Evolutionary conservation across 192 early-diverging fungal species (phyloP), one percentile per base, ranked within the genome.

Genomic region (Entophlyctis luteolus): DNA sequence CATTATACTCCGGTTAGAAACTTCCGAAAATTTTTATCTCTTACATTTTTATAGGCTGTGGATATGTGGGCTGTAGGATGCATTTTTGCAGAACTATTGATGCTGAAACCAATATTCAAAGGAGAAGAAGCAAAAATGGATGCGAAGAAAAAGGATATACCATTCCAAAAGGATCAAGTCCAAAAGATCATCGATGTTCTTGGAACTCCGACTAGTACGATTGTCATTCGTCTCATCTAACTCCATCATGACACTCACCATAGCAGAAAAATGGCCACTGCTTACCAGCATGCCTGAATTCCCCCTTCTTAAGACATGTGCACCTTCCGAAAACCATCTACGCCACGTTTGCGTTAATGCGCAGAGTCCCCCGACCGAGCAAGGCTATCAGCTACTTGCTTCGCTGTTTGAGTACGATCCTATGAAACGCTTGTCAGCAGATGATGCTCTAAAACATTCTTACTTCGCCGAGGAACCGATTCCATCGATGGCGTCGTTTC

Each of bases 41-140:
- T n/a, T n/a, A n/a, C n/a, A n/a, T n/a, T n/a, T n/a, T n/a, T n/a
- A n/a, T n/a, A n/a, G 23, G 77, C 74, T 16, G 67, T 77, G 1
- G 94, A 95, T 62, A 95, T 95, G 75, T 95, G 93, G 93, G 91
- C 93, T 1, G 90, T 96, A 36, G 95, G 95, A 22, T 97, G 95
- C 72, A 97, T 97, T 52, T 95, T 96, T 79, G 93, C 95, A 33
- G 95, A 97, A 77, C 87, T 97, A 75, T 80, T 97, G 48, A 88
- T 89, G 60, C 88, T 93, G 33, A 88, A 88, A 75, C 94, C 94
- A 16, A 80, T 98, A 63, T 98, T 96, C 78, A 95, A 94, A 67
- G 95, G 95, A 36, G 88, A 93, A 32, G 95, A 98, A 80, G 94
- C 81, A 52, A 84, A 87, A 68, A 80, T 84, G 70, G 81, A 74